Evolutionary conservation across 1,139 yeast genomes (phyloP), one percentile per base, ranked within the genome.

Genomic region (Candida labiduridarum): DNA sequence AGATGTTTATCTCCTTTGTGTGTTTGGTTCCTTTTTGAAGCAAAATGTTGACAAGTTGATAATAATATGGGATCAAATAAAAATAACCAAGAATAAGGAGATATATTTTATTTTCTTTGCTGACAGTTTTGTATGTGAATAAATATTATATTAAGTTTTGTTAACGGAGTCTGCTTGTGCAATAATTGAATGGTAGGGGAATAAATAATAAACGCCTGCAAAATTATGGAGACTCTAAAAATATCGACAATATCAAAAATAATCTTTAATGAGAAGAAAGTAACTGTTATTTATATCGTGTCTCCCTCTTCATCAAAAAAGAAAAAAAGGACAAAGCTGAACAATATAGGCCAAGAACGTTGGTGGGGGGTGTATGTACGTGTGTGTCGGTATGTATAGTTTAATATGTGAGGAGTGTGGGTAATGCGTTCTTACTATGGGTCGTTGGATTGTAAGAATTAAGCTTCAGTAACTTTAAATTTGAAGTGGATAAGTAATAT

Each of bases 391-490:
- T 22, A 22, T 22, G 25, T 22, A 7, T 22, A 22, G 25, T 22
- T 22, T 22, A 22, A 4, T 22, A 22, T 5, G 36, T 18, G 25
- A 9, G 40, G 25, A n/a, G n/a, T 10, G 27, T 15, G 16, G 7
- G 40, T 18, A 16, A 22, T 38, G 19, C 29, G 41, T 38, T 38
- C 41, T 11, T 12, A 29, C 14, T 15, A 16, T 35, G 22, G 15
- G 8, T 35, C 12, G 10, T 35, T 38, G 36, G 36, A 11, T 33
- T 38, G 41, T 19, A n/a, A 14, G 12, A 11, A 18, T 38, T 36
- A 36, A 22, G 19, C 41, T 38, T 38, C 41, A 38, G 29, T 38
- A 38, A 38, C 15, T 19, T 38, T 38, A 38, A 38, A 19, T 16
- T 36, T 16, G 40, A 18, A 36, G 40, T 36, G 40, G 40, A 10